Base-by-base conservation (phyloP, 805 yeast genomes). In the Lachancea nothofagi region DNA sequence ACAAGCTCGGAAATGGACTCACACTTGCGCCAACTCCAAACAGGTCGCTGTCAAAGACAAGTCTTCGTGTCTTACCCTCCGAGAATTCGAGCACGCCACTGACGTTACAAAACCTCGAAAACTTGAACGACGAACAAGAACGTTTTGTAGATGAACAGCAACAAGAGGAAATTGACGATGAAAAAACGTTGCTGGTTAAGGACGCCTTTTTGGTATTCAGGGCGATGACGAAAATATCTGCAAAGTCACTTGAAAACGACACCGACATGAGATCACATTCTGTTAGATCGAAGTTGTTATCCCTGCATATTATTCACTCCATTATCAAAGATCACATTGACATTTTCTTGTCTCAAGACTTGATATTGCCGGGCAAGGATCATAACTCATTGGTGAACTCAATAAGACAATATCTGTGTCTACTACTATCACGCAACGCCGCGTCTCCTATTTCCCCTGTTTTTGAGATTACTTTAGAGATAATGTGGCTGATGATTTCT, bases 181-280 rank as follows among this genome's bases (percentile, higher is more conserved):
- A 78, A 43, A 78, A 76, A 47, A 95, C 85, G 43, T 61, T 80
- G 24, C 76, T 72, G 1, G 79, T 86, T 14, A 89, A 87, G 53
- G 99, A 93, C 60, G 97, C 97, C 0, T 90, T 89, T 55, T 69
- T 93, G 43, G 75, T 93, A 3, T 88, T 93, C 63, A 76, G 99
- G 57, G 90, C 97, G 1, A 83, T 93, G 93, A 85, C 96, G 60
- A 88, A 87, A 56, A 73, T 93, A 13, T 84, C 97, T 2, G 83
- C 85, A 34, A 93, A 93, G 61, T 73, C 80, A 20, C 66, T 90
- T 43, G 97, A 89, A 44, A 72, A 78, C 29, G 83, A 80, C 26
- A 64, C 87, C 45, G 94, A 84, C 60, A 80, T 82, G 87, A 76
- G 90, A 60, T 83, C 96, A 2, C 96, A 90, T 55, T 83, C 90